Evolutionary conservation across 345 rosid species (phyloP).

Genomic region (Moringa oleifera): DNA sequence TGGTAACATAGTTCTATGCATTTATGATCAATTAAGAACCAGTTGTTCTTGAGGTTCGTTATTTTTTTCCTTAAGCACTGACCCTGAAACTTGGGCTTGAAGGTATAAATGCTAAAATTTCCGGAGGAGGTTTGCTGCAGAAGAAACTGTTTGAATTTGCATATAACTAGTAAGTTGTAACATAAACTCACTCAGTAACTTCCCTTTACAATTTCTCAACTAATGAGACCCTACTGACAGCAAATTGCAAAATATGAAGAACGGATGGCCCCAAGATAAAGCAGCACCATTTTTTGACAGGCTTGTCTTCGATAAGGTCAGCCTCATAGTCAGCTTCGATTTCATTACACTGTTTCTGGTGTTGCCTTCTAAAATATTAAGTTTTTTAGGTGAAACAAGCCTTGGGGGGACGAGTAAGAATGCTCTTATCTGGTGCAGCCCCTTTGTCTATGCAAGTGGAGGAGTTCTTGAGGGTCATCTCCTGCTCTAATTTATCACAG

Average conservation of each 20-base stretch:
- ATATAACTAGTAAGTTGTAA: conserved; percentile 67
- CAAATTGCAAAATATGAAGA: conserved; percentile 66
- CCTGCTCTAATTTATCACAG: conserved; percentile 77
- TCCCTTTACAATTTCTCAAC: conserved; percentile 1
- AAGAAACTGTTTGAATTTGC: conserved; percentile 69
- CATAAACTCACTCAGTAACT: conserved; percentile 3
- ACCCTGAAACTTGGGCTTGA: conserved; percentile 20
- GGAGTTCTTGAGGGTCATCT: conserved; percentile 77
- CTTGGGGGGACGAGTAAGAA: conserved; percentile 75
- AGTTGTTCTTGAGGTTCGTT: neutral
- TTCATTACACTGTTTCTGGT: neutral
- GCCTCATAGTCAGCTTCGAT: neutral
- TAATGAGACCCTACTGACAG: conserved; percentile 36
- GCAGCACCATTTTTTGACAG: conserved; percentile 83
- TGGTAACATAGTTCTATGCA: conserved; percentile 29
- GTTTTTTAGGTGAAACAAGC: conserved; percentile 59
- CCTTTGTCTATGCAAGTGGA: conserved; percentile 89
- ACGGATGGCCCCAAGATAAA: conserved; percentile 71
- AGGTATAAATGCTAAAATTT: conserved; percentile 66
- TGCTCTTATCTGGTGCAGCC: conserved; percentile 88
- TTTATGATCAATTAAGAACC: neutral
- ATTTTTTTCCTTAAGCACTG: neutral
- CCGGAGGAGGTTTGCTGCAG: conserved; percentile 58
- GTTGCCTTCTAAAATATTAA: conserved; percentile 7
- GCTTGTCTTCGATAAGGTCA: conserved; percentile 77